Base-by-base conservation (phyloP, 2,329 filamentous ascomycete species). In the Uncinocarpus reesii region DNA sequence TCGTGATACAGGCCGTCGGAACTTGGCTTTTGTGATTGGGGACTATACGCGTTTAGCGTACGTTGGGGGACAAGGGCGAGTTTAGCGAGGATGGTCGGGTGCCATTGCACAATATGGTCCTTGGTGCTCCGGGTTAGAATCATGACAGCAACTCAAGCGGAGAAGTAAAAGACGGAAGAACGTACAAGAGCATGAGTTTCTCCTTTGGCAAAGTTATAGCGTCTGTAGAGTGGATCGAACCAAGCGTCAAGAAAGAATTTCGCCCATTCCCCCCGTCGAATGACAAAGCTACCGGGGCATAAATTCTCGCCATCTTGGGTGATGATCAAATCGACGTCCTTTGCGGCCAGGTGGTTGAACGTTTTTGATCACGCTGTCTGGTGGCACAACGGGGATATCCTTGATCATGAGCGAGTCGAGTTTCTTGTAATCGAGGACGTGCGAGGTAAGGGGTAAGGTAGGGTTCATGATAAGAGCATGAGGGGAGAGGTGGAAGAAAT, bases 321-420 rank as follows among this genome's bases (percentile, higher is more conserved):
- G 31, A 95, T 65, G 32, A 95, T 76, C 11, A 96, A 73, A 55
- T 94, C 85, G 35, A 94, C 80, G 48, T 88, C 78, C 37, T 84
- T 74, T 29, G 81, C 82, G 53, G 79, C 80, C n/a, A 95, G 71
- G 61, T 94, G 83, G 13, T 77, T 72, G 62, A 94, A 95, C 0
- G 93, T 96, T 72, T n/a, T 86, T 90, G 70, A 98, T 96, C 58
- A 98, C 89, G 68, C 87, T 94, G 68, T 95, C 87, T 0, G 93
- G 92, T 1, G 90, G 92, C 7, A 96, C 90, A 43, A 98, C 80
- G 4, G 92, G 80, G 47, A 81, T 76, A 64, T 95, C 85, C 63
- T 81, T 84, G 57, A 92, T 78, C 86, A 96, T 95, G 49, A 85
- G 64, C 18, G 72, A 73, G 60, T 93, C 84, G 41, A 98, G 74